Conservation (phyloP, 768 basidiomycete genomes). For the Rhodotorula diobovata region DNA sequence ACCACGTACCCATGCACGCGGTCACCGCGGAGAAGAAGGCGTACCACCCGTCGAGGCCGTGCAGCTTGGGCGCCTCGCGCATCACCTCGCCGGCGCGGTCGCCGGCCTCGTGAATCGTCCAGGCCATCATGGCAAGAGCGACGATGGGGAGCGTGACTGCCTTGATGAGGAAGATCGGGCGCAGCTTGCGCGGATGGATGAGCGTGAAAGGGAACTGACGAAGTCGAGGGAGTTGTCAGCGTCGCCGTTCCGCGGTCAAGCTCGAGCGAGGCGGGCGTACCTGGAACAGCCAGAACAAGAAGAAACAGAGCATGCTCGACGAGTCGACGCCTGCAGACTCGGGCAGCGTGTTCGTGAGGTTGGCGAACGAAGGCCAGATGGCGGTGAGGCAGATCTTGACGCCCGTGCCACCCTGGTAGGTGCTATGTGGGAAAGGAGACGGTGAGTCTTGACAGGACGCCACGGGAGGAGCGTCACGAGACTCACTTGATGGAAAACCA, state of each 20-base stretch:
- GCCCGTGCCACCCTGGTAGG: slow-evolving; percentile 23
- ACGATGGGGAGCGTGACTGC: slow-evolving; percentile 29
- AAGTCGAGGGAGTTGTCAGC: no score
- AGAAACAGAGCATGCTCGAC: slow-evolving; percentile 33
- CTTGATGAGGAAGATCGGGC: slow-evolving; percentile 36
- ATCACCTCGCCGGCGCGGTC: slow-evolving; percentile 21
- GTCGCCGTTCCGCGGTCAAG: no score
- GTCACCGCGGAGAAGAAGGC: slow-evolving; percentile 24
- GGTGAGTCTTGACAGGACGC: not conserved
- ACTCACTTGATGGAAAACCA: slow-evolving; percentile 31
- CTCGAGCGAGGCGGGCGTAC: no score
- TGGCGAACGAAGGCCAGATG: slow-evolving; percentile 30
- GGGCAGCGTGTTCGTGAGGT: slow-evolving; percentile 31
- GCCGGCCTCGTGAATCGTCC: slow-evolving; percentile 29
- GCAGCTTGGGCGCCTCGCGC: slow-evolving; percentile 5
- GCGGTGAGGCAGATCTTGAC: slow-evolving; percentile 29
- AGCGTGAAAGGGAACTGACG: slow-evolving; percentile 21
- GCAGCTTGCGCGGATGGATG: slow-evolving; percentile 33
- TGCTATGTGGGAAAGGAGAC: not conserved
- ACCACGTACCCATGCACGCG: slow-evolving; percentile 17
- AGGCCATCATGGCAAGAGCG: slow-evolving; percentile 32
- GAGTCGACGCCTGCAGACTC: slow-evolving; percentile 23
- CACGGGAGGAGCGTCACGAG: not conserved
- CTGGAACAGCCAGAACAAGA: slow-evolving; percentile 21
- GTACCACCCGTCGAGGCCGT: slow-evolving; percentile 11